Percentiles rank a stretch among this genome's conserved stretches.
Conservation (phyloP, 2,329 filamentous ascomycete species). For the Monilinia fructigena region DNA sequence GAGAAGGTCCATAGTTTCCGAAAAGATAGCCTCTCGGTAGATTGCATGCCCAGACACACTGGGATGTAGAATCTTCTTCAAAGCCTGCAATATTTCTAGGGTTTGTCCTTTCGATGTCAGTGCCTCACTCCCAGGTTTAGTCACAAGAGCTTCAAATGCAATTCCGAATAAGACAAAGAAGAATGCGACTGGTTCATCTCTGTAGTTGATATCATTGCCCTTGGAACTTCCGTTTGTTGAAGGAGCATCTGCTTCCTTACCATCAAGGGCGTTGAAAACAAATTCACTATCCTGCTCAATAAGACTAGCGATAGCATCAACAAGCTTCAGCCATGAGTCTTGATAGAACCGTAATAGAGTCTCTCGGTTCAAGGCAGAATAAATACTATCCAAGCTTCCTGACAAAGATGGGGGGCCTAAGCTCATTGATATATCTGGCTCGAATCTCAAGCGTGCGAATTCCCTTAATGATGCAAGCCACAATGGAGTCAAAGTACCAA, state of each 20-base stretch:
- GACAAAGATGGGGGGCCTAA: slow-evolving; percentile 77
- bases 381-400: slow-evolving; percentile 87
- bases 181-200: slow-evolving; percentile 95
- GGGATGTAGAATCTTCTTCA: slow-evolving; percentile 93
- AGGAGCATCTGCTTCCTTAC: slow-evolving; percentile 59
- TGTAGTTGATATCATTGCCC: slow-evolving; percentile 87
- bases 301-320: slow-evolving; percentile 93
- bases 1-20: slow-evolving; percentile 93
- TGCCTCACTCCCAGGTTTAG: slow-evolving; percentile 65
- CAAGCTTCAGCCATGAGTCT: slow-evolving; percentile 92
- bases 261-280: slow-evolving; percentile 94
- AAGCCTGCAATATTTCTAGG: slow-evolving; percentile 81
- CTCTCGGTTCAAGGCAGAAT: slow-evolving; percentile 90
- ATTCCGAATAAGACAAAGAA: slow-evolving; percentile 98
- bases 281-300: slow-evolving; percentile 98
- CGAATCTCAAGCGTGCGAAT: slow-evolving; percentile 88
- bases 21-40: slow-evolving; percentile 92
- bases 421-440: slow-evolving; percentile 94
- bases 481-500: slow-evolving; percentile 83
- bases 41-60: slow-evolving; percentile 95
- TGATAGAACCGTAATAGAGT: slow-evolving; percentile 95
- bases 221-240: slow-evolving; percentile 51
- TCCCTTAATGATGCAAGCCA: slow-evolving; percentile 93
- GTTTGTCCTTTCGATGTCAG: slow-evolving; percentile 75
- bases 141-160: slow-evolving; percentile 91